These are phyloP conservation scores for Senecio squalidus DNA, from an alignment of 140 eudicot species.

Conservation along the genomic window DNA sequence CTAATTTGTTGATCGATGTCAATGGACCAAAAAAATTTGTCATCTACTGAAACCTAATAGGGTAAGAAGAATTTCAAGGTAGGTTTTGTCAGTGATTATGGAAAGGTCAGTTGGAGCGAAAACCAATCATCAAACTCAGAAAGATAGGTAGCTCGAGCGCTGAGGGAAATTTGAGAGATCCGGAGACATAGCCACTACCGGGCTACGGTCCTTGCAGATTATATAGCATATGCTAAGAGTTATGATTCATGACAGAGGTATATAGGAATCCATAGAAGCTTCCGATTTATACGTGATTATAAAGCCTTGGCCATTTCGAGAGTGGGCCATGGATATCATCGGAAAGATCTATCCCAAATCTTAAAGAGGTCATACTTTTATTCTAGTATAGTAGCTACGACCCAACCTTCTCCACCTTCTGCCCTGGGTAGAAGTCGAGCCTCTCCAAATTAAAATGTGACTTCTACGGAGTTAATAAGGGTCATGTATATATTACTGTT, in stretches of 20 bases:
- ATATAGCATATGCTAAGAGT: conserved; percentile 4
- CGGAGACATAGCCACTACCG: conserved; percentile 5
- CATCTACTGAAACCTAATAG: too few relatives aligned
- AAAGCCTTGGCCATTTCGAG: too few relatives aligned
- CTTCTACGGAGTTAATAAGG: neutral
- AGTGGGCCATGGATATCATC: neutral
- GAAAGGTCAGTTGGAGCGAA: too few relatives aligned
- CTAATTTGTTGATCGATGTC: too few relatives aligned
- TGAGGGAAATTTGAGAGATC: neutral
- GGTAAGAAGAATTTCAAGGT: too few relatives aligned
- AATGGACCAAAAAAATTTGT: too few relatives aligned
- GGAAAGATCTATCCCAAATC: too few relatives aligned
- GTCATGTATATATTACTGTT: conserved; percentile 3
- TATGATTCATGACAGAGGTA: too few relatives aligned
- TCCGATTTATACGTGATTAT: neutral
- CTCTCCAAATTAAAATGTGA: neutral
- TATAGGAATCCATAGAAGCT: neutral
- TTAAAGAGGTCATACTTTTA: neutral
- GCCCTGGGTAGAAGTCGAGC: neutral
- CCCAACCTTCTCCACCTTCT: conserved; percentile 1
- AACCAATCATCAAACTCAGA: too few relatives aligned
- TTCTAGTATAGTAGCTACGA: conserved; percentile 1
- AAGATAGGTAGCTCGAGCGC: too few relatives aligned
- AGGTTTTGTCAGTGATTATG: too few relatives aligned
- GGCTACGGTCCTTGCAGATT: conserved; percentile 9